These are phyloP conservation scores for Alternaria brassicicola DNA, from an alignment of 2,329 filamentous ascomycete genomes.

Conservation along the genomic window DNA sequence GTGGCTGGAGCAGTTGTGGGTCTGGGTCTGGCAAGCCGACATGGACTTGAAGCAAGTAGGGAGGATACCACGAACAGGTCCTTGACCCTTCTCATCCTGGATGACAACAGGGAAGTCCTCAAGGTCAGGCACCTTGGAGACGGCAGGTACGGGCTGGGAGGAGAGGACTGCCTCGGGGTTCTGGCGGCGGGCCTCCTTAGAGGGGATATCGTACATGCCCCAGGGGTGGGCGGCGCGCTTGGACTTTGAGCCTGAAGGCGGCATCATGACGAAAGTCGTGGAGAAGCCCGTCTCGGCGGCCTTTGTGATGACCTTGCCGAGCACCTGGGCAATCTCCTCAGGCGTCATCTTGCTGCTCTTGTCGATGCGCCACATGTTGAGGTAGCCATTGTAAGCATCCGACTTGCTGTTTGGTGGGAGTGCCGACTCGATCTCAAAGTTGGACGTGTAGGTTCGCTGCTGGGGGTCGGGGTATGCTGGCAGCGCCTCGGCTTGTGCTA, in stretches of 20 bases:
- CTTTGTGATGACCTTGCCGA: constrained; percentile 18
- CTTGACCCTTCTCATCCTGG: constrained; percentile 26
- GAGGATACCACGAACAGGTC: constrained; percentile 60
- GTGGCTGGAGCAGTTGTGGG: constrained; percentile 81
- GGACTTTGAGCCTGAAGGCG: constrained; percentile 29
- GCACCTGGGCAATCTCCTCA: constrained; percentile 21
- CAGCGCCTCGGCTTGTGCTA: constrained; percentile 42
- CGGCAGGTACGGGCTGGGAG: constrained; percentile 32
- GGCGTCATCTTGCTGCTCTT: constrained; percentile 26
- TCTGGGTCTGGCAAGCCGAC: constrained; percentile 71
- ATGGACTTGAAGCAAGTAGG: constrained; percentile 77
- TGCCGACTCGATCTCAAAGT: constrained; percentile 28
- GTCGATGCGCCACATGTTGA: constrained; percentile 33
- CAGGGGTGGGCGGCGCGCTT: constrained; percentile 46
- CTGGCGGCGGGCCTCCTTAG: constrained; percentile 36
- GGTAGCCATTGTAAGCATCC: constrained; percentile 38
- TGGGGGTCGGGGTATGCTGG: constrained; percentile 36
- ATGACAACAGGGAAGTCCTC: constrained; percentile 38
- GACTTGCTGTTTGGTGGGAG: constrained; percentile 28
- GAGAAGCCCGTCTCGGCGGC: constrained; percentile 28
- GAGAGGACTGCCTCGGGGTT: constrained; percentile 42
- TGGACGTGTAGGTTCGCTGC: constrained; percentile 32
- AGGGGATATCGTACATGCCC: constrained; percentile 42
- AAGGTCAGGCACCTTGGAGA: constrained; percentile 33
- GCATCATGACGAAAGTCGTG: constrained; percentile 49